Evolutionary conservation across 306 rosid genomes (phyloP).

Genomic region (Pachyrhizus erosus): DNA sequence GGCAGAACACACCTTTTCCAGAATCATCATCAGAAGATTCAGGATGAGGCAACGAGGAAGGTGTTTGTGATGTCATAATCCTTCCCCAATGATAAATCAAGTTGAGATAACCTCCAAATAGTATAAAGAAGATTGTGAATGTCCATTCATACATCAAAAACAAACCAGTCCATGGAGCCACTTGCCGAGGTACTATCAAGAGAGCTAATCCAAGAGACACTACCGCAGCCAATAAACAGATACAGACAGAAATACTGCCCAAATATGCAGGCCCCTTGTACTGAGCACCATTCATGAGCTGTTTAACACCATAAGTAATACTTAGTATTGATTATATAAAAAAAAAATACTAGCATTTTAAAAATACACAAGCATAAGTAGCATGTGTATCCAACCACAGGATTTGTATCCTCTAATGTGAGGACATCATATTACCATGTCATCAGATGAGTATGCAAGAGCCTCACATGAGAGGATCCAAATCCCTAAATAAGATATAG

Average conservation of each 20-base stretch:
- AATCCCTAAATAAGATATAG: slow-evolving; percentile 30
- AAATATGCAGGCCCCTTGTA: slow-evolving; percentile 75
- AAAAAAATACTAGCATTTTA: neutral
- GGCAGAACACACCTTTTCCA: slow-evolving; percentile 70
- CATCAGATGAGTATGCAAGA: neutral
- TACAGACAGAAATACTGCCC: slow-evolving; percentile 73
- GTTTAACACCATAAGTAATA: slow-evolving; percentile 39
- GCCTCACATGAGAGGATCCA: slow-evolving; percentile 35
- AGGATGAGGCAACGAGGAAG: slow-evolving; percentile 54
- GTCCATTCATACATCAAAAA: slow-evolving; percentile 95
- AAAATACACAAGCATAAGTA: slow-evolving; percentile 16
- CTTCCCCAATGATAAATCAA: slow-evolving; percentile 74
- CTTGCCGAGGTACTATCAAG: slow-evolving; percentile 82
- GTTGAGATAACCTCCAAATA: slow-evolving; percentile 82
- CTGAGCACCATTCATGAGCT: slow-evolving; percentile 56
- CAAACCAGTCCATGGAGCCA: slow-evolving; percentile 96
- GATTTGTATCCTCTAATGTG: slow-evolving; percentile 12
- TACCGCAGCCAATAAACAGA: slow-evolving; percentile 69
- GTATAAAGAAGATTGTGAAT: slow-evolving; percentile 70
- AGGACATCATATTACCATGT: slow-evolving; percentile 7
- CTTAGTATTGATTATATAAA: neutral
- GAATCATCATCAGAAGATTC: slow-evolving; percentile 66
- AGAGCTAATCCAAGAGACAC: slow-evolving; percentile 70
- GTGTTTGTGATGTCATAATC: slow-evolving; percentile 53
- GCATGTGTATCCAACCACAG: slow-evolving; percentile 19